Conservation (phyloP, 768 basidiomycete species). For the Tylopilus sp. region DNA sequence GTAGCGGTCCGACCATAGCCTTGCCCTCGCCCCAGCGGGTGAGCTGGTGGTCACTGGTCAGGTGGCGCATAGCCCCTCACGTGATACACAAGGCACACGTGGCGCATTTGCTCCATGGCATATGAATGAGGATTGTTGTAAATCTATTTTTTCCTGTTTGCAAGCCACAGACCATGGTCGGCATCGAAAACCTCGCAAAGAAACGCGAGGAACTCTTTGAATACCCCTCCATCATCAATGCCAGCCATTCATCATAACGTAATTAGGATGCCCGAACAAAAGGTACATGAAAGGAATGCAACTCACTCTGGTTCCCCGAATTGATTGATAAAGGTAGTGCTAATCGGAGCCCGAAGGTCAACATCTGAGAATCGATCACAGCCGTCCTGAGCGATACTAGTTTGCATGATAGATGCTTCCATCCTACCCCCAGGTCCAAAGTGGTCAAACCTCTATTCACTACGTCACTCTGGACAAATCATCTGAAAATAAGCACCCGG, state of each 20-base stretch:
- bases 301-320: constrained; percentile 82
- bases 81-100: no score
- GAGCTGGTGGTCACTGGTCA: no score
- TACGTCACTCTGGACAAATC: constrained; percentile 72
- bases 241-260: constrained; percentile 55
- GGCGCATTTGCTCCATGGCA: constrained; percentile 83
- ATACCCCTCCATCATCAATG: constrained; percentile 95
- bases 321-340: constrained; percentile 91
- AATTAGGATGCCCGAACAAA: constrained; percentile 8
- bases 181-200: constrained; percentile 93
- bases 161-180: constrained; percentile 90
- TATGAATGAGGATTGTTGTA: constrained; percentile 94
- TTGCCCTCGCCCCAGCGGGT: no score
- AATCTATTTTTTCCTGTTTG: constrained; percentile 86
- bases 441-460: constrained; percentile 17
- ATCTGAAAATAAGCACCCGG: constrained; percentile 85
- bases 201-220: constrained; percentile 96
- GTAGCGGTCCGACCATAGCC: no score
- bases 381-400: constrained; percentile 83
- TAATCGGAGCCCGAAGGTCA: constrained; percentile 76
- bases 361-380: constrained; percentile 78
- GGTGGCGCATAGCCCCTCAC: no score
- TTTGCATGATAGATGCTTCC: constrained; percentile 48
- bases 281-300: not conserved
- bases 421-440: constrained; percentile 17